Evolutionary conservation across 2,329 filamentous ascomycete species (phyloP), one percentile per base, ranked within the genome.

Genomic region (Paecilomyces variotii): DNA sequence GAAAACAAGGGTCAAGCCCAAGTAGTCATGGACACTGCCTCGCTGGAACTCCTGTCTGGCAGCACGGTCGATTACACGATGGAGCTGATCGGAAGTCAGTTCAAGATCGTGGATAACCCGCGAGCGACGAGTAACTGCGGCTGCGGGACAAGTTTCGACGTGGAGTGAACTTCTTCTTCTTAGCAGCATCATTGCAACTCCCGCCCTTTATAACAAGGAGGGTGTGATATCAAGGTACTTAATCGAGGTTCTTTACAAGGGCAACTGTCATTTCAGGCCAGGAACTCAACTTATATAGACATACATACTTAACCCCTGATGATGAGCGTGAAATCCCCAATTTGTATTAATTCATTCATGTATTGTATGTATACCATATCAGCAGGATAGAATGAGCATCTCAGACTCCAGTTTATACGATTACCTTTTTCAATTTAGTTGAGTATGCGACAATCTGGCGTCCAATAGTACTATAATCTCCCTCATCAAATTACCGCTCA

Each of bases 61-160:
- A 97, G 92, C 77, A 97, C 92, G 72, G 87, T 99, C 39, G 94
- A 99, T 71, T 99, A 92, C 70, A 97, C 92, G 0, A 94, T 89
- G 83, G 94, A 97, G 78, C 79, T 99, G 76, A 97, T 97, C 70
- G 89, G 89, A 27, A 90, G 87, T 68, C 92, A 97, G 77, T 99
- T 99, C 76, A 96, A 96, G 80, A 91, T 99, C 69, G 87, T 91
- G 61, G 92, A 96, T 67, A 99, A 97, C 70, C 94, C 94, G 0
- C 80, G 86, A 49, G 94, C 94, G 3, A 91, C 89, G 59, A 97
- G 92, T 75, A 96, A 90, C 73, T 99, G 94, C 78, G 94, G 94
- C 0, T 99, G 94, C 75, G 94, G 94, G 6, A 97, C 93, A 14
- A 97, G 93, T 72, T 99, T 99, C 75, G 94, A 97, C 76, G 91